Evolutionary conservation across 495 filamentous ascomycete genomes (phyloP), one percentile per base, ranked within the genome.

Genomic region (Penicillium egyptiacum): DNA sequence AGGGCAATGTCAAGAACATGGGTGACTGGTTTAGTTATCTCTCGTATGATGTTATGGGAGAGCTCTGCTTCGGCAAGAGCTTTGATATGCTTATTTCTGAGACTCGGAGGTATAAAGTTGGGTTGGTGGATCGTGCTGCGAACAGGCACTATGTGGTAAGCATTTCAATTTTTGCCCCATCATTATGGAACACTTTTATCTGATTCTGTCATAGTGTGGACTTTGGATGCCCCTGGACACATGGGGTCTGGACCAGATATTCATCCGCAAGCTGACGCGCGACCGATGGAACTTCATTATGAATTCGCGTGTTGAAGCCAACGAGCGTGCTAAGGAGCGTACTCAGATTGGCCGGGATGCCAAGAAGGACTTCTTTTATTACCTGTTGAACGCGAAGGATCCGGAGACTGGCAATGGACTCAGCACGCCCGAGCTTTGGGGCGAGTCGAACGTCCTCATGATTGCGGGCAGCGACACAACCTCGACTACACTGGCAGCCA

Each of bases 381-480:
- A 83, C 59, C 70, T 86, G 4, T 71, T 86, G 35, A 76, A 82
- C 45, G 81, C 81, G 10, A 81, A 79, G 45, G 82, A 86, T 43
- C 79, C 81, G 0, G 76, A 82, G 53, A 86, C 81, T 0, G 87
- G 85, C 45, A 75, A 81, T 52, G 86, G 86, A 1, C 87, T 90
- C 61, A 75, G 75, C 11, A 86, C 76, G 11, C 78, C 81, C 2
- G 88, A 92, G 59, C 76, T 90, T 4, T 88, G 85, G 84, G 83
- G 81, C 31, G 88, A 90, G 67, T 83, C 84, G 5, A 87, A 88
- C 64, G 71, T 91, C 0, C 76, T 90, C 4, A 76, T 78, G 69
- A 72, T 76, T 55, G 77, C 74, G 22, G 84, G 83, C 20, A 82
- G 79, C 22, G 86, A 88, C 57, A 86, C 83, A 0, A 83, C 79